Percentiles rank a stretch among this genome's conserved stretches.
Conservation (phyloP, 148 eudicot species). For the Rhododendron ovatum region DNA sequence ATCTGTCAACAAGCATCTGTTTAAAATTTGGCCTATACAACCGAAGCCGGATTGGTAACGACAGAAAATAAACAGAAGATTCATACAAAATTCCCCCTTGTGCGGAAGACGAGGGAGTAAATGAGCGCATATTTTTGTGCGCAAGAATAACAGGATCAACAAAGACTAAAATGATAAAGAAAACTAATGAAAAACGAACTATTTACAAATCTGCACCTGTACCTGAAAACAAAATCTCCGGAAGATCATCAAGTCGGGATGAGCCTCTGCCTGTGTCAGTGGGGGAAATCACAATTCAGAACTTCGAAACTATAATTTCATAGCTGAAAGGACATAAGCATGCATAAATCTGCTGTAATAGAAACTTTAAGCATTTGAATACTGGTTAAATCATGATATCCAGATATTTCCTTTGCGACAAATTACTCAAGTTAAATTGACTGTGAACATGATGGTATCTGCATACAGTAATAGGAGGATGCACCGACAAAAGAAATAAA, state of each 20-base stretch:
- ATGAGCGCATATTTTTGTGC: background rate
- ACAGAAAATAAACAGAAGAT: background rate
- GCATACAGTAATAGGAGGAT: background rate
- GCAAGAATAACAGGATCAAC: background rate
- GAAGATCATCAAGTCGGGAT: background rate
- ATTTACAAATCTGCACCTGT: constrained; percentile 3
- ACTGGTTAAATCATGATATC: background rate
- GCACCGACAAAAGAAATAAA: background rate
- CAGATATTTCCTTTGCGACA: background rate
- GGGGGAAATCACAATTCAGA: background rate
- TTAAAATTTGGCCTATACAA: background rate
- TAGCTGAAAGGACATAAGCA: background rate
- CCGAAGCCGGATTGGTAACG: background rate
- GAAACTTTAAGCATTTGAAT: background rate
- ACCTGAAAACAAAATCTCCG: background rate
- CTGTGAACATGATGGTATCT: background rate
- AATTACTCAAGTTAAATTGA: background rate
- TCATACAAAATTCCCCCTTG: constrained; percentile 1
- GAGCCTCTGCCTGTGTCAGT: background rate
- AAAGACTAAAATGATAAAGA: background rate
- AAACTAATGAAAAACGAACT: background rate
- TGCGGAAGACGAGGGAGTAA: background rate
- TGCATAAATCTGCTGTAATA: background rate
- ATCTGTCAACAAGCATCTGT: background rate
- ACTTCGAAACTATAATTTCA: background rate